phyloP scores from a whole-genome alignment of 2,329 filamentous ascomycete genomes.

The Fusarium sp. region DNA sequence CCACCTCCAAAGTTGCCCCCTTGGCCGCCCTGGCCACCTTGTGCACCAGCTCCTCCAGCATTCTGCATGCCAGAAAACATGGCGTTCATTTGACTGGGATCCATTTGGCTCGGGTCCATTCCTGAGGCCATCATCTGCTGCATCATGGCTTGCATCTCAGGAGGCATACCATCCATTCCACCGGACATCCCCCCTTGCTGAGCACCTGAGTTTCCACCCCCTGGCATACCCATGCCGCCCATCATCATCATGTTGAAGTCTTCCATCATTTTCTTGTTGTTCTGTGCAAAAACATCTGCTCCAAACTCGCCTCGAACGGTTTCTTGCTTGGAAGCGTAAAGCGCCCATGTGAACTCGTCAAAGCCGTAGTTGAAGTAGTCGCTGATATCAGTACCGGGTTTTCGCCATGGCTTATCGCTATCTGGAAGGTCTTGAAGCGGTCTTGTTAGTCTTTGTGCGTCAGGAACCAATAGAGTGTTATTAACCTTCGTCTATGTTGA shows the following conservation, averaged over 20 bases:
- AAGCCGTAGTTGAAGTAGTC: constrained; percentile 99
- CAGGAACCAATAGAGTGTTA: background rate
- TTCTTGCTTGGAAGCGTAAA: constrained; percentile 92
- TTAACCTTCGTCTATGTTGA: constrained; percentile 77
- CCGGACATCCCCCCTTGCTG: constrained; percentile 57
- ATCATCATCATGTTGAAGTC: constrained; percentile 77
- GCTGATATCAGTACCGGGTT: constrained; percentile 91
- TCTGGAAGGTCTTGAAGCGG: constrained; percentile 69
- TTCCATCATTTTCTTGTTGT: constrained; percentile 83
- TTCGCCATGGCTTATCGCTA: constrained; percentile 93
- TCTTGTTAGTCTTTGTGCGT: constrained; percentile 5
- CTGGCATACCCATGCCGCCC: constrained; percentile 61
- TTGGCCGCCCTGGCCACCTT: constrained; percentile 60
- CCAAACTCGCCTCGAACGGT: constrained; percentile 79
- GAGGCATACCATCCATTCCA: constrained; percentile 70
- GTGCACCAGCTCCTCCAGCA: constrained; percentile 53
- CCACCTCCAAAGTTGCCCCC: constrained; percentile 65
- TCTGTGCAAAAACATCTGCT: constrained; percentile 70
- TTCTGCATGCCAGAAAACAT: constrained; percentile 71
- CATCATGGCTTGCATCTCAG: constrained; percentile 76
- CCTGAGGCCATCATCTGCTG: constrained; percentile 75
- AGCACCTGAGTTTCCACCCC: constrained; percentile 48
- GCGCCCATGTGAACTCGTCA: constrained; percentile 97
- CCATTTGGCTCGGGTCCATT: constrained; percentile 75
- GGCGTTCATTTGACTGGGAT: constrained; percentile 65